Evolutionary conservation across 805 yeast species (phyloP), one percentile per base, ranked within the genome.

Genomic region (Candida glaebosa): DNA sequence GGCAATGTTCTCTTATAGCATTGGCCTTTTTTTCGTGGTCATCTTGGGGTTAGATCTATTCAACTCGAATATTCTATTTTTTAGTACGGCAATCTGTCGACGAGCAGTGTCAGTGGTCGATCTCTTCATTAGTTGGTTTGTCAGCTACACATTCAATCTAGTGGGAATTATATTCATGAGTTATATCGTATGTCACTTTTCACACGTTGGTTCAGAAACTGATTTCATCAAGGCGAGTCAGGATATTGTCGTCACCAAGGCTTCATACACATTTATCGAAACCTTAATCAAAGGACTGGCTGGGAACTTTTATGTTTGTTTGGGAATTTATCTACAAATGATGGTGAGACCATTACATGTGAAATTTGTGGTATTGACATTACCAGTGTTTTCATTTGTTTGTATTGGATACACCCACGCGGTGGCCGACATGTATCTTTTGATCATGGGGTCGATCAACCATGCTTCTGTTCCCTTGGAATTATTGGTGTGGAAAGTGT

Each of bases 281-380:
- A 82, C 83, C 1, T 72, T 87, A 37, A 47, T 87, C n/a, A 82
- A 78, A 52, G 87, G 79, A 6, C 71, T 84, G 28, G 88, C 84
- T 1, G 89, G 93, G 24, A 87, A 87, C 59, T 86, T 85, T 54
- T 82, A 72, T 51, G 95, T 87, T 18, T 77, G 83, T 41, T 61
- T 86, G 20, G 95, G 89, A 2, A 80, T 85, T 6, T 86, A 84
- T 60, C 61, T 86, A 36, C 95, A 86, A 55, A 64, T 87, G 31
- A 76, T 86, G 81, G 85, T 84, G 5, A 84, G 82, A 54, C 95
- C 95, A 0, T 54, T 82, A 7, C 95, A 87, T 54, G 95, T 87
- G 26, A 84, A 83, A 51, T 69, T 82, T 20, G 36, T 82, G 4
- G 61, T 83, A 66, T 75, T 86, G 66, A 53, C 70, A 12, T 56